Base-by-base conservation (phyloP, 768 basidiomycete species). In the Amanita rimosa region DNA sequence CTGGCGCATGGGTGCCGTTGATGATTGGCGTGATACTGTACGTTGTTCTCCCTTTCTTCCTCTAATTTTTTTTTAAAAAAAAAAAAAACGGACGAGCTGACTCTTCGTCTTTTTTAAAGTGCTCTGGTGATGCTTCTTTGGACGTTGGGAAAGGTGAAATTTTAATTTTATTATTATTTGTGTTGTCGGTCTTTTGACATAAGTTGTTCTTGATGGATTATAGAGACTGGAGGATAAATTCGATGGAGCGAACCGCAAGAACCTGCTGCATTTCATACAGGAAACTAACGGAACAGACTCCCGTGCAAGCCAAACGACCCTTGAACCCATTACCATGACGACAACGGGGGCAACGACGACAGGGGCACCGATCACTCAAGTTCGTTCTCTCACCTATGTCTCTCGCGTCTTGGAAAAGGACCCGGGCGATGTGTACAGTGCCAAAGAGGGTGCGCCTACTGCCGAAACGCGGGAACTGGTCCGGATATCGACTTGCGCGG, bases 1-100 rank as follows among this genome's bases (percentile, higher is more conserved):
- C 68, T 17, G 81, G 82, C 9, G 83, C 80, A 1, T 85, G 81
- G 79, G 79, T 83, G 7, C 78, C 83, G 1, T 67, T 85, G 13
- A 67, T 72, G 58, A 69, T 83, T 35, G 82, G 80, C 6, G 16
- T 62, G 1, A 57, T 79, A 9, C 59, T 83, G 72, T 74, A 49
- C 51, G 72, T 54, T n/a, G n/a, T n/a, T n/a, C n/a, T n/a, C n/a
- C n/a, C n/a, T n/a, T n/a, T n/a, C n/a, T n/a, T n/a, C n/a, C n/a
- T n/a, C n/a, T n/a, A n/a, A n/a, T n/a, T n/a, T n/a, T n/a, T n/a
- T n/a, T n/a, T n/a, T n/a, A n/a, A 24, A 24, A 24, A 24, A 24
- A 24, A 24, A 24, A 24, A 24, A 24, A n/a, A n/a, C n/a, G n/a
- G n/a, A n/a, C n/a, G n/a, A n/a, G n/a, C n/a, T n/a, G n/a, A n/a